Evolutionary conservation across 164 flowering plant species (phyloP), one percentile per base, ranked within the genome.

Genomic region (Paratinospora sagittata): DNA sequence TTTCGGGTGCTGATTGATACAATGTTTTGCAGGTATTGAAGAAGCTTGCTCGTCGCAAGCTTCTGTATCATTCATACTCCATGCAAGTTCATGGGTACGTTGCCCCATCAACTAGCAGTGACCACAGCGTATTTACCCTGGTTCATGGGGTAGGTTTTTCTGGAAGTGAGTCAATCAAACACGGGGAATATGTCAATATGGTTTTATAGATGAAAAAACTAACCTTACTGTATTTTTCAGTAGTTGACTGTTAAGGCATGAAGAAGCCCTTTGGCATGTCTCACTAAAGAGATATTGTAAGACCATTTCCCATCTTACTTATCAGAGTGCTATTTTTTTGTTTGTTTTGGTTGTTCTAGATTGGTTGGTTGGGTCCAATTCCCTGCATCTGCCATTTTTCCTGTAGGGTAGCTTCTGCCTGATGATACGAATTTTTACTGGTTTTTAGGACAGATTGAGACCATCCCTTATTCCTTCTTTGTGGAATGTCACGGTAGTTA

Each of bases 51-150:
- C 90, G 84, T 55, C 89, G 92, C 19, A 86, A 82, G 75, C 84
- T 89, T 70, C 69, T 95, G 87, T 95, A 92, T 73, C 94, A 83
- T 85, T 95, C 98, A 34, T 95, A 95, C 79, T 91, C 97, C 14
- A 85, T 95, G 96, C 97, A 95, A 86, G 98, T 95, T 77, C 88
- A 92, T 82, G 98, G 98, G 65, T 92, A 87, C 73, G 81, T 89
- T 30, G 81, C 86, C 69, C 81, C 88, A 23, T 80, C 86, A 11
- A 73, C 71, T 66, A 73, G 78, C 41, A 80, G 64, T 45, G 85
- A 81, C 68, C 57, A 27, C 66, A 77, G 79, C 77, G 81, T 90
- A 65, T 90, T 95, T 69, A 89, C 89, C 23, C 83, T 95, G 64
- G 97, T 95, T 63, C 98, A 95, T 73, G 97, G 97, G 80, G 97